Evolutionary conservation across 148 eudicot species (phyloP).

Genomic region (Salicornia ramosissima): DNA sequence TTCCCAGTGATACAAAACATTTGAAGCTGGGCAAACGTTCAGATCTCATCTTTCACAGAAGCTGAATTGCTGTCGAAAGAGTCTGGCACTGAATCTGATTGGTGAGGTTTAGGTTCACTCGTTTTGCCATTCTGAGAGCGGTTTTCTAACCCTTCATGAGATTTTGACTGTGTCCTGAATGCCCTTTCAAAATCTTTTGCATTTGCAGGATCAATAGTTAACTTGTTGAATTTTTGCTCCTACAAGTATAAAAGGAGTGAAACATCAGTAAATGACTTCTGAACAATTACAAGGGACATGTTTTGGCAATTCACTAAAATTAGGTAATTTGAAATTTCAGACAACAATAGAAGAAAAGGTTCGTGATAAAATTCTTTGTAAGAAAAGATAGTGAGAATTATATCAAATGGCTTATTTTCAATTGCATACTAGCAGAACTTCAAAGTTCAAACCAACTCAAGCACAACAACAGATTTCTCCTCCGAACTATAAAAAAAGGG

Average conservation of each 20-base stretch:
- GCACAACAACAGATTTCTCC: background rate
- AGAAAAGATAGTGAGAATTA: background rate
- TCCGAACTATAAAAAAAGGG: background rate
- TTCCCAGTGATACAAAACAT: background rate
- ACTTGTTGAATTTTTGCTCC: conserved; percentile 72
- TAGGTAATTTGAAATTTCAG: background rate
- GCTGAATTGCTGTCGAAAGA: conserved; percentile 33
- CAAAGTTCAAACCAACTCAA: background rate
- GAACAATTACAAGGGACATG: background rate
- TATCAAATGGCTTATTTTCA: background rate
- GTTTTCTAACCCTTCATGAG: conserved; percentile 47
- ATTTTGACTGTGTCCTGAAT: conserved; percentile 43
- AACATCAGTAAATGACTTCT: background rate
- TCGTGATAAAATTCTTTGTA: background rate
- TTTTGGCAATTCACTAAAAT: background rate
- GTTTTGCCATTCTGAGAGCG: conserved; percentile 30
- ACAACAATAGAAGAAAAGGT: background rate
- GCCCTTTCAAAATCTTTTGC: conserved; percentile 88
- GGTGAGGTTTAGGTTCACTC: conserved; percentile 37
- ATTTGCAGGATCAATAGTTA: conserved; percentile 65
- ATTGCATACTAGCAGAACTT: background rate
- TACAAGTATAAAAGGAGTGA: conserved; percentile 24
- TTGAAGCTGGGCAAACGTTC: background rate
- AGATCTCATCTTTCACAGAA: conserved; percentile 16
- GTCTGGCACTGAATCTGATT: conserved; percentile 31